These are phyloP conservation scores for Leucocoprinus sp. DNA, from an alignment of 768 basidiomycete genomes.

Conservation along the genomic window DNA sequence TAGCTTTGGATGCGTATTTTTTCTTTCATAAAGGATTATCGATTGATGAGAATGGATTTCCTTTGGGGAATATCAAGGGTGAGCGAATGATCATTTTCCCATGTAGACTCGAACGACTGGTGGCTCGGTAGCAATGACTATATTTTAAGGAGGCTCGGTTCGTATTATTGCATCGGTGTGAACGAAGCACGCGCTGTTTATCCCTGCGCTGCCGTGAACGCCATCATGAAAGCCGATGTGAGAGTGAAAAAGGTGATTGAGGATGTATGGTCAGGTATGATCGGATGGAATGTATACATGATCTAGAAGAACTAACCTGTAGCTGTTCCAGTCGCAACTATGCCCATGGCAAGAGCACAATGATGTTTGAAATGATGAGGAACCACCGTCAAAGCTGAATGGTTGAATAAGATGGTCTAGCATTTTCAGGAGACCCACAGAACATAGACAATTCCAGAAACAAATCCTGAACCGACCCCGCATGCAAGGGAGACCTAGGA, in stretches of 20 bases:
- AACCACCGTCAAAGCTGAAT: slow-evolving; percentile 21
- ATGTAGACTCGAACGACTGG: neutral
- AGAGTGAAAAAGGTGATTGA: slow-evolving; percentile 45
- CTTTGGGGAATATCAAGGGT: slow-evolving; percentile 28
- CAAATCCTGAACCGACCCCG: slow-evolving; percentile 42
- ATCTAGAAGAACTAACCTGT: slow-evolving; percentile 38
- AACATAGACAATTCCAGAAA: slow-evolving; percentile 41
- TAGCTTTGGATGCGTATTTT: slow-evolving; percentile 1
- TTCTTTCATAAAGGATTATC: neutral
- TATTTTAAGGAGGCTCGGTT: no score
- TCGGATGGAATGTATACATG: slow-evolving; percentile 53
- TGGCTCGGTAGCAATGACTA: slow-evolving; percentile 3
- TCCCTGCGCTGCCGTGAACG: slow-evolving; percentile 38
- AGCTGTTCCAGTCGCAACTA: slow-evolving; percentile 24
- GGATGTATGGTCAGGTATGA: no score
- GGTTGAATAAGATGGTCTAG: neutral
- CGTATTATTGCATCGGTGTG: slow-evolving; percentile 28
- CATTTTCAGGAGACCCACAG: slow-evolving; percentile 15
- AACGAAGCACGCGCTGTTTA: slow-evolving; percentile 24
- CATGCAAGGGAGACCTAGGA: slow-evolving; percentile 36
- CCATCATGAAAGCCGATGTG: slow-evolving; percentile 42
- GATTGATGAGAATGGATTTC: slow-evolving; percentile 28
- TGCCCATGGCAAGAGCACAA: slow-evolving; percentile 27
- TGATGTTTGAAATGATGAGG: slow-evolving; percentile 29
- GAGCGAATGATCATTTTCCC: slow-evolving; percentile 5